Evolutionary conservation across 139 green algal species (phyloP), one percentile per base, ranked within the genome.

Genomic region (Tetraselmis chui): DNA sequence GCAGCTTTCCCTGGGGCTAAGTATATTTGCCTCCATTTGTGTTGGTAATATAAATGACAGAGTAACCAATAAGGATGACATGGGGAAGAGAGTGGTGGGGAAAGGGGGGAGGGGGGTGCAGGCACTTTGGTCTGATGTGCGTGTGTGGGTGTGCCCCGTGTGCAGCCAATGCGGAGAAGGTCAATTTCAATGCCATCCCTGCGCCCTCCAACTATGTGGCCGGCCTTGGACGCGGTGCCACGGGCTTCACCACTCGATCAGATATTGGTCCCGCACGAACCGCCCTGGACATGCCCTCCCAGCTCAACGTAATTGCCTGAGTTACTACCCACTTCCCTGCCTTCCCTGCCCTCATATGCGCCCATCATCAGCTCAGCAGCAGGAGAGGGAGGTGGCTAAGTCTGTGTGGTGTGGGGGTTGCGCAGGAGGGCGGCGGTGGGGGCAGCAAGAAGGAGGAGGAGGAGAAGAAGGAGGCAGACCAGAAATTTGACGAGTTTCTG

Each of bases 401-500:
- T n/a, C n/a, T n/a, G n/a, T n/a, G n/a, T n/a, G n/a, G n/a, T n/a
- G n/a, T n/a, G n/a, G n/a, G n/a, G n/a, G n/a, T n/a, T n/a, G n/a
- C n/a, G 30, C 83, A 80, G 59, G 18, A 76, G 24, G 22, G 67
- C 27, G 29, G 29, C n/a, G 28, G 86, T 28, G 78, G 80, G 23
- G 79, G 23, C 1, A 29, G 76, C 28, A 80, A 32, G 23, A 25
- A 83, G 83, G 82, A 85, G n/a, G 87, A 89, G 31, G 87, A 92
- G 30, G 88, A 91, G n/a, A 78, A 83, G 1, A 84, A 88, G 2
- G 83, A 89, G 75, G 95, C 95, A 32, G 94, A 96, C 77, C 83
- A 87, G 76, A 95, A 97, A 88, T 99, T 98, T 87, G 96, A 99
- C 79, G 93, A 94, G 81, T 99, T 99, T 84, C 92, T 98, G 90